Evolutionary conservation across 2,329 filamentous ascomycete genomes (phyloP), one percentile per base, ranked within the genome.

Genomic region (Penicillium sp.): DNA sequence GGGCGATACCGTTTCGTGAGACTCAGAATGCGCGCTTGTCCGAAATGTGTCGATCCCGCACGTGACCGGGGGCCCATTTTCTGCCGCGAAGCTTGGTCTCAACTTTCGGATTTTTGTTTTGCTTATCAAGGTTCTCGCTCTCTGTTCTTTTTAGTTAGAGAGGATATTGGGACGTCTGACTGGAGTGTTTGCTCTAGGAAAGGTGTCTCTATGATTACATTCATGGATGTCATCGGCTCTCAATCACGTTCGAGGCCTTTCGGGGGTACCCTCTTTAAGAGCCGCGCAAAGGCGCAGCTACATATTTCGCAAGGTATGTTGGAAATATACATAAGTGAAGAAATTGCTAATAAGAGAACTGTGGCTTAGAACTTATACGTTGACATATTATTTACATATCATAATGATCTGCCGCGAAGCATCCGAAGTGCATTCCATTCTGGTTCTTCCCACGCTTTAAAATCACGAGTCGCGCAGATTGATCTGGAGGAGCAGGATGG

Each of bases 171-270:
- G 35, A 50, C 55, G 51, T 45, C 55, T 51, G 53, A 43, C 50
- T 55, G 48, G 55, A 54, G 51, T 53, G 53, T 43, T 58, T 52
- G 53, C 54, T 56, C 54, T 51, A 40, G 52, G 49, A 51, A 57
- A 51, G 51, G 51, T 51, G 65, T 54, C 57, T 61, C 49, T 57
- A 64, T 67, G 64, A 67, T 62, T 54, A 64, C 63, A 58, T 74
- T 73, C 67, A 75, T 75, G 73, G 73, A 75, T 75, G 73, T 75
- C 73, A 75, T 73, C 69, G 59, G 71, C 67, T 64, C 66, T 69
- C 58, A 73, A 69, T 69, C 66, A 73, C 73, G 71, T 63, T 58
- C 66, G 68, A 60, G 66, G 67, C 66, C 68, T 68, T 68, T 70
- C 66, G 67, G 67, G 71, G 67, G 64, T 68, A 61, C 61, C 63